These are phyloP conservation scores for Quercus glauca DNA, from an alignment of 306 rosid genomes.

Conservation along the genomic window DNA sequence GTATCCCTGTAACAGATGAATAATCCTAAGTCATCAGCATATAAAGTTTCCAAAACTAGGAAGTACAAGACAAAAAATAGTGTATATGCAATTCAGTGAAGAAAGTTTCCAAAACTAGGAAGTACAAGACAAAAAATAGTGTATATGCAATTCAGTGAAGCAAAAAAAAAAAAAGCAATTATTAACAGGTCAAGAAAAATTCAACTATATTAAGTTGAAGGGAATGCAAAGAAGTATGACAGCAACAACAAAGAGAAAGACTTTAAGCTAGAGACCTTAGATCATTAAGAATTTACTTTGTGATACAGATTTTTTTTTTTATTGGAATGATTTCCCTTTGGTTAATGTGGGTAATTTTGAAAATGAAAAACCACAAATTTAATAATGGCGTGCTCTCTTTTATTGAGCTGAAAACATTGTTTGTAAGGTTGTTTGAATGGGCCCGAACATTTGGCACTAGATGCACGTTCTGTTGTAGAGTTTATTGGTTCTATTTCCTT, in stretches of 20 bases:
- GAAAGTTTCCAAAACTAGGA: slow-evolving; percentile 9
- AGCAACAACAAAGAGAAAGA: slow-evolving; percentile 12
- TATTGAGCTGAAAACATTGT: neutral
- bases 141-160: slow-evolving; percentile 3
- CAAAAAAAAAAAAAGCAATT: slow-evolving; percentile 12
- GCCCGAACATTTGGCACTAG: too few relatives aligned
- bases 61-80: slow-evolving; percentile 8
- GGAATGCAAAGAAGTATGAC: slow-evolving; percentile 10
- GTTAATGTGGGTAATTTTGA: too few relatives aligned
- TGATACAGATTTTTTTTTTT: neutral
- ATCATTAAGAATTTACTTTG: neutral
- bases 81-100: slow-evolving; percentile 3
- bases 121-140: slow-evolving; percentile 7
- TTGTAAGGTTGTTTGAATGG: neutral
- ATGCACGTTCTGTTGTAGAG: too few relatives aligned
- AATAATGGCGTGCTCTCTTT: too few relatives aligned
- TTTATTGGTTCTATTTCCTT: too few relatives aligned
- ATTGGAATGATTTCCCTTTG: neutral
- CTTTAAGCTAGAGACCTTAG: slow-evolving; percentile 5
- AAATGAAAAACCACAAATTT: too few relatives aligned
- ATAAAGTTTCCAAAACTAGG: slow-evolving; percentile 8
- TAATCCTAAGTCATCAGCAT: slow-evolving; percentile 25
- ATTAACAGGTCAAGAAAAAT: neutral
- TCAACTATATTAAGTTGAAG: neutral
- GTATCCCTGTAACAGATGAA: slow-evolving; percentile 63